These are phyloP conservation scores for Echria macrotheca DNA, from an alignment of 495 filamentous ascomycete species.

Conservation along the genomic window DNA sequence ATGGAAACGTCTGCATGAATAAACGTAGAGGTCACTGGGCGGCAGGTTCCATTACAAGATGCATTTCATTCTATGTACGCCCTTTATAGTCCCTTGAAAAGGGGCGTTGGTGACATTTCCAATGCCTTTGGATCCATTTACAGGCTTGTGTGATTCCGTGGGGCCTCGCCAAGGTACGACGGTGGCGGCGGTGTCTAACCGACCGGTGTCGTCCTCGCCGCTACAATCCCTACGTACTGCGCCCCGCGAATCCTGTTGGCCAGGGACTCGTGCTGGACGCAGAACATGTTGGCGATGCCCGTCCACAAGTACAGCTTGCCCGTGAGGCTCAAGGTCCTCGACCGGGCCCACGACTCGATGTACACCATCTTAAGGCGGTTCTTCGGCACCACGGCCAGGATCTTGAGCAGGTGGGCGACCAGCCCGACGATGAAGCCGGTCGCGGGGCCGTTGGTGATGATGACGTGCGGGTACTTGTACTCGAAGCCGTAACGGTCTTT, in stretches of 20 bases:
- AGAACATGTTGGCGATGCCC: constrained; percentile 38
- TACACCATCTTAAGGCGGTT: constrained; percentile 60
- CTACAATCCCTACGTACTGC: constrained; percentile 11
- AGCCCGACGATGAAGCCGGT: constrained; percentile 75
- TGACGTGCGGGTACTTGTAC: constrained; percentile 48
- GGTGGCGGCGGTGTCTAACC: constrained; percentile 1
- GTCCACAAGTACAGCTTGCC: constrained; percentile 57
- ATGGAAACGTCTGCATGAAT: no score
- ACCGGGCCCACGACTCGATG: constrained; percentile 87
- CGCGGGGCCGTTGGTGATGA: constrained; percentile 85
- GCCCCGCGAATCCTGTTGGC: constrained; percentile 4
- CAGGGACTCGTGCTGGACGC: constrained; percentile 35
- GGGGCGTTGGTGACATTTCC: no score
- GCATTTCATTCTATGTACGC: no score
- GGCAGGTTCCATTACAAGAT: no score
- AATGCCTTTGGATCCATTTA: no score
- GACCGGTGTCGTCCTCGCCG: constrained; percentile 4
- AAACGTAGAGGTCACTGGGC: no score
- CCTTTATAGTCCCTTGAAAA: no score
- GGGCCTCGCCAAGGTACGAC: neutral
- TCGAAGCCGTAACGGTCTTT: constrained; percentile 27
- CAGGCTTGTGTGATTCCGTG: no score
- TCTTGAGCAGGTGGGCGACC: constrained; percentile 61
- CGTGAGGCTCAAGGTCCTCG: constrained; percentile 71
- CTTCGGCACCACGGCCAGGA: constrained; percentile 43